Base-by-base conservation (phyloP, 345 rosid species). In the Camelina hispida region DNA sequence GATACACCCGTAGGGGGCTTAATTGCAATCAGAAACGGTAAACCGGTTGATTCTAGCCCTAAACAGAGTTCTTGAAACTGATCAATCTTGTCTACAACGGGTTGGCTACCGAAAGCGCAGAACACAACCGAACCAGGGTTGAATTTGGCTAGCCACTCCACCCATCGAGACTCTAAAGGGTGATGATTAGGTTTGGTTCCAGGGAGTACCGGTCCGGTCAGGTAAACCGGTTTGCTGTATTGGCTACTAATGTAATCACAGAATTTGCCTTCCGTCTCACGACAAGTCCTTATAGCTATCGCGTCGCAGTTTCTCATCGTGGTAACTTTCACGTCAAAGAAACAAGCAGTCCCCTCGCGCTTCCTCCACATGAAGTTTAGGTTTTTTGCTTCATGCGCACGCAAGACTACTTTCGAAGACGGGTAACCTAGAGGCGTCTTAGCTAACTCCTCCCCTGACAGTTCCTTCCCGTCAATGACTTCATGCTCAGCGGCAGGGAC, bases 51-150 rank as follows among this genome's bases (percentile, higher is more conserved):
- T 77, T 90, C 95, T 16, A 93, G 72, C 18, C 95, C 98, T 28
- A 83, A 55, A 12, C 88, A 58, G 46, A 91, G 78, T 67, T 91
- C 93, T 61, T 89, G 90, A 66, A 91, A 89, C 72, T 89, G 98
- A 3, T 78, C 62, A 6, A 72, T 18, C 72, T 79, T 85, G 23
- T 86, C 79, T 1, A 85, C 81, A 38, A 83, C 68, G 9, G 65
- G 13, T 64, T 93, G 93, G 79, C 88, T 91, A 38, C 97, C 93
- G 7, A 93, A 89, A 9, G 89, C 85, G 20, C 97, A 90, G 66
- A 75, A 87, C 2, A 89, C 83, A 16, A 89, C 91, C 0, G 88
- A 84, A 4, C 83, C 84, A 0, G 81, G 69, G 2, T 78, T 70
- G 50, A 89, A 88, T 71, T 79, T 61, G 20, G 77, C 28, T 47